Evolutionary conservation across 768 basidiomycete genomes (phyloP).

Genomic region (Pholiota molesta): DNA sequence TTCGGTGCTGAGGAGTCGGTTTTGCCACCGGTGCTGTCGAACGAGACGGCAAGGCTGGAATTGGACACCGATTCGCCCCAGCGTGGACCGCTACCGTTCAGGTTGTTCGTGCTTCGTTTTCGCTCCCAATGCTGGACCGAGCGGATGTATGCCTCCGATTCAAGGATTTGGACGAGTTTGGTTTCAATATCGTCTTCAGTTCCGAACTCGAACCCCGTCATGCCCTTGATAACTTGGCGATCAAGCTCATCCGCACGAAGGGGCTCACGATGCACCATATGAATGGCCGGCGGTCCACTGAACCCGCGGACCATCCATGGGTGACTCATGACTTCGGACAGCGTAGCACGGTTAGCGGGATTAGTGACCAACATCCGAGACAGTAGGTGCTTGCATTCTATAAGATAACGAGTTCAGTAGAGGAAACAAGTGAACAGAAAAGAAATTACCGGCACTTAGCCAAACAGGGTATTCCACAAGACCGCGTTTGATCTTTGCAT

Average conservation of each 20-base stretch:
- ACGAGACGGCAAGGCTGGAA: slow-evolving; percentile 71
- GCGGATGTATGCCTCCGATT: slow-evolving; percentile 74
- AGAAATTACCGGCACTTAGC: slow-evolving; percentile 81
- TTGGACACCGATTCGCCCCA: slow-evolving; percentile 67
- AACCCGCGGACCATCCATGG: slow-evolving; percentile 94
- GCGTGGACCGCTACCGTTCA: slow-evolving; percentile 38
- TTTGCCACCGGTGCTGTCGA: slow-evolving; percentile 42
- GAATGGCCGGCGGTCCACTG: slow-evolving; percentile 75
- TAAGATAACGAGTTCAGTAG: slow-evolving; percentile 6
- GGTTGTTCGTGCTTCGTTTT: slow-evolving; percentile 46
- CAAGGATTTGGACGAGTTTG: slow-evolving; percentile 70
- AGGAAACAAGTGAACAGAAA: slow-evolving; percentile 3
- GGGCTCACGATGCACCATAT: slow-evolving; percentile 88
- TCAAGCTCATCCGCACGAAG: slow-evolving; percentile 90
- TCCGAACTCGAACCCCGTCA: slow-evolving; percentile 98
- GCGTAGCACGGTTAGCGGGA: slow-evolving; percentile 79
- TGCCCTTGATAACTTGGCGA: slow-evolving; percentile 79
- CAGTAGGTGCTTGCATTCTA: slow-evolving; percentile 94
- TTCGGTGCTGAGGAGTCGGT: slow-evolving; percentile 43
- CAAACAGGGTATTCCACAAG: slow-evolving; percentile 97
- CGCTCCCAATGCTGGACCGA: slow-evolving; percentile 82
- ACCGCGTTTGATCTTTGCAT: slow-evolving; percentile 98
- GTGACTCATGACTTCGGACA: slow-evolving; percentile 84
- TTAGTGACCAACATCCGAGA: slow-evolving; percentile 97
- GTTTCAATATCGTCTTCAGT: slow-evolving; percentile 83